A percentile compares a stretch with the other conserved stretches of the same genome.
phyloP scores from a whole-genome alignment of 2,329 filamentous ascomycete genomes.

The Balansia obtecta region DNA sequence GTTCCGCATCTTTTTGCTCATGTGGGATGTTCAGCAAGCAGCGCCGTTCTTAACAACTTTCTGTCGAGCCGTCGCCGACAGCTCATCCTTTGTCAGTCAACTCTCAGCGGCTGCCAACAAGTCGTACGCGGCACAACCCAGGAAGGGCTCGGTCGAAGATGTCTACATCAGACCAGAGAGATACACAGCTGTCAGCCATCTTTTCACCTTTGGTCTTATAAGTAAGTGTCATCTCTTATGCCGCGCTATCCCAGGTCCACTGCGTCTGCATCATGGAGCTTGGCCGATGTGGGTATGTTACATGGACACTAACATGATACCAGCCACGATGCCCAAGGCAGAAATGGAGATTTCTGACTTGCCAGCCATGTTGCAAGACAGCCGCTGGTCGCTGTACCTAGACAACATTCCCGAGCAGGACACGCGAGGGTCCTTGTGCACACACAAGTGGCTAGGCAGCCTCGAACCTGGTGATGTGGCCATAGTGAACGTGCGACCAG shows the following conservation, averaged over 20 bases:
- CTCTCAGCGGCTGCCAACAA: conserved; percentile 44
- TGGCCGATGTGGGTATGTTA: background rate
- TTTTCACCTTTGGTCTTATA: conserved; percentile 59
- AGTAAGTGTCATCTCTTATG: conserved; percentile 32
- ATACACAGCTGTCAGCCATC: conserved; percentile 54
- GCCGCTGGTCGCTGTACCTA: conserved; percentile 60
- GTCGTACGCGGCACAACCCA: conserved; percentile 49
- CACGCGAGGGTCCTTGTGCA: conserved; percentile 40
- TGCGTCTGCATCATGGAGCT: background rate
- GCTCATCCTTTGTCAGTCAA: conserved; percentile 43
- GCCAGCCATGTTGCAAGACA: conserved; percentile 47
- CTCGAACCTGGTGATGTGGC: conserved; percentile 44
- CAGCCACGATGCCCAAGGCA: conserved; percentile 46
- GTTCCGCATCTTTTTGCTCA: conserved; percentile 63
- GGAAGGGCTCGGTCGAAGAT: conserved; percentile 46
- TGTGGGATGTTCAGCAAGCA: conserved; percentile 45
- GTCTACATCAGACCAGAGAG: conserved; percentile 54
- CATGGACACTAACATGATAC: background rate
- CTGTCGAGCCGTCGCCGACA: conserved; percentile 39
- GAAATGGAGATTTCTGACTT: conserved; percentile 55
- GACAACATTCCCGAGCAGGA: conserved; percentile 50
- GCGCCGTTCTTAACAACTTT: conserved; percentile 47
- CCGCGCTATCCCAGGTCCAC: conserved; percentile 7
- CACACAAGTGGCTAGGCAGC: conserved; percentile 56
- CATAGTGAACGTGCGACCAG: conserved; percentile 56